Evolutionary conservation across 257 asterid genomes (phyloP), one percentile per base, ranked within the genome.

Genomic region (Leonotis leonurus): DNA sequence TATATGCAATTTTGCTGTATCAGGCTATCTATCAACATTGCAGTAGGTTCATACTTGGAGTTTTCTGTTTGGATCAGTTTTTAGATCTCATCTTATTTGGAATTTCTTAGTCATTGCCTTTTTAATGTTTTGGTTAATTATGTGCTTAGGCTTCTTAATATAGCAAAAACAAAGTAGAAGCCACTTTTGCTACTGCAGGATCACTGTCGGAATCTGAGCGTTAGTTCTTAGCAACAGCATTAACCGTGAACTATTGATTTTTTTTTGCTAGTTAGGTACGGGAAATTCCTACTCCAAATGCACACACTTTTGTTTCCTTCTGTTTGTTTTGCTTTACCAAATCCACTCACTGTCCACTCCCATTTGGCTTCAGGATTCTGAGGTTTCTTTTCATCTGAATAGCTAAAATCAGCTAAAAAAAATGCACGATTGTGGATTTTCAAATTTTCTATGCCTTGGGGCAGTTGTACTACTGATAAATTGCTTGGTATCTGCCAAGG

Each of bases 1-100:
- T 17, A 4, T 33, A 17, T 58, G 74, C 75, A 32, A 60, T 50
- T 64, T 67, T 54, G 62, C 53, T 46, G 36, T n/a, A 11, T 33
- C 26, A n/a, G n/a, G n/a, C n/a, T n/a, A n/a, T n/a, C n/a, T n/a
- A n/a, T n/a, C n/a, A 43, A 56, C 61, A 64, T 62, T 65, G 60
- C 59, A 48, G 48, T 21, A 70, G 37, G 46, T 71, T 67, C 35
- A 3, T 29, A 35, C 69, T 78, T 78, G 83, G 83, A 71, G 73
- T 57, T 70, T 73, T 71, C 89, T 80, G 79, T 66, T 67, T 77
- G 84, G 84, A 66, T 67, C 69, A 35, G 17, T 55, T 68, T 41
- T 52, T 45, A 56, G 76, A 77, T 77, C 70, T 76, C 59, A 27
- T 59, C 43, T 52, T 13, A 5, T 43, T 52, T 2, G 6, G 39